phyloP scores from a whole-genome alignment of 768 basidiomycete species.

The Zangia roseola region DNA sequence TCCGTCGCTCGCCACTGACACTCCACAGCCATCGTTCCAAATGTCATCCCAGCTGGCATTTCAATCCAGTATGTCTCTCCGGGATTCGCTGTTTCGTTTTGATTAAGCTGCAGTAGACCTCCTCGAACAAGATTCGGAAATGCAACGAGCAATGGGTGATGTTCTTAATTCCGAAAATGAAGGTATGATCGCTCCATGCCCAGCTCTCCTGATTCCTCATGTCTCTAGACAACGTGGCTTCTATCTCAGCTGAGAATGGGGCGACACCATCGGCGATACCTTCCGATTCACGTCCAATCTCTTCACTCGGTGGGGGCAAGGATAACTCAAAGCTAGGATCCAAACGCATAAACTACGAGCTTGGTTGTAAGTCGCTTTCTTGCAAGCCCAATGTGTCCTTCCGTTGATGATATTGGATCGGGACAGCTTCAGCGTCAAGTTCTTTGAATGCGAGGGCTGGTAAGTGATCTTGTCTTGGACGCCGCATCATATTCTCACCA shows the following conservation, averaged over 20 bases:
- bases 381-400: not conserved
- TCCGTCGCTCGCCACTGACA: constrained; percentile 53
- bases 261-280: constrained; percentile 5
- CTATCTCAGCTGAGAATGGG: constrained; percentile 10
- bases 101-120: constrained; percentile 45
- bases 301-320: constrained; percentile 10
- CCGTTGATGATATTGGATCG: constrained; percentile 1
- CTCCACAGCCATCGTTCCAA: constrained; percentile 51
- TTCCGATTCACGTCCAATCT: constrained; percentile 11
- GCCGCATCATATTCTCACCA: constrained; percentile 1
- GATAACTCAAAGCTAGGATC: constrained; percentile 2
- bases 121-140: constrained; percentile 68
- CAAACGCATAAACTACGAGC: constrained; percentile 12
- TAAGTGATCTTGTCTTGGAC: constrained; percentile 20
- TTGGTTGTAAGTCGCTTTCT: constrained; percentile 16
- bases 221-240: constrained; percentile 6
- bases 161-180: constrained; percentile 53
- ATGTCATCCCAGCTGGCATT: constrained; percentile 50
- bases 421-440: constrained; percentile 29
- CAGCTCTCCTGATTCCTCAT: not conserved
- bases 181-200: constrained; percentile 13
- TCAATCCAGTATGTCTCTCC: constrained; percentile 51
- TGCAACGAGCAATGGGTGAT: constrained; percentile 62
- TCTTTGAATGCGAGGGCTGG: constrained; percentile 19
- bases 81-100: not conserved